Evolutionary conservation across 768 basidiomycete species (phyloP), one percentile per base, ranked within the genome.

Genomic region (Galerina marginata): DNA sequence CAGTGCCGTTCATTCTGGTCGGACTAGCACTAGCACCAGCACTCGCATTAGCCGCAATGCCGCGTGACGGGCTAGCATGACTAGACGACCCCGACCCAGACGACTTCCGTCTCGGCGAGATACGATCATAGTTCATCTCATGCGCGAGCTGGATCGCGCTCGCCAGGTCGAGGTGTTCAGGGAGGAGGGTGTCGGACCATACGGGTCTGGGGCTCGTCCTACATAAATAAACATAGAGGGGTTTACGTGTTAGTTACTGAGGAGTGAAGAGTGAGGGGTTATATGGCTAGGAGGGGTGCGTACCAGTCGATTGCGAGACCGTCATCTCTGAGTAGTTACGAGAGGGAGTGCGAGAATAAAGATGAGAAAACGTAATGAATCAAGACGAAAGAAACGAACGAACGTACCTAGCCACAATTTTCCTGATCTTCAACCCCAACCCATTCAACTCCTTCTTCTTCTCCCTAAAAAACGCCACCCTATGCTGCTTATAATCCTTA

Each of bases 241-340:
- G 47, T 20, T 20, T 20, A 20, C 1, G 20, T 20, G 20, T 20
- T 20, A 20, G 20, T n/a, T n/a, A n/a, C n/a, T 20, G 29, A 15
- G 9, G 29, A 12, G 4, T 43, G n/a, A 39, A 15, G 25, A 29
- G 16, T 44, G 37, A 33, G 10, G 43, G 2, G 12, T 10, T 36
- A 53, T 3, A 57, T 39, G 40, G 37, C 0, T 15, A 50, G n/a
- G 14, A 12, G 38, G 20, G 26, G 10, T 6, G 44, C 60, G 23
- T 63, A 71, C 71, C 76, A 77, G 65, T 77, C 76, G 23, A 77
- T 74, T 0, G 74, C 73, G 45, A 77, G 68, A 2, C 74, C 74
- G 40, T 75, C 76, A 23, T 75, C 76, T 47, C 76, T 74, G 43
- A 3, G 38, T 38, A 25, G 45, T 43, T 9, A 20, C 23, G n/a